phyloP scores from a whole-genome alignment of 2,329 filamentous ascomycete genomes.

The Leptographium radiaticola region DNA sequence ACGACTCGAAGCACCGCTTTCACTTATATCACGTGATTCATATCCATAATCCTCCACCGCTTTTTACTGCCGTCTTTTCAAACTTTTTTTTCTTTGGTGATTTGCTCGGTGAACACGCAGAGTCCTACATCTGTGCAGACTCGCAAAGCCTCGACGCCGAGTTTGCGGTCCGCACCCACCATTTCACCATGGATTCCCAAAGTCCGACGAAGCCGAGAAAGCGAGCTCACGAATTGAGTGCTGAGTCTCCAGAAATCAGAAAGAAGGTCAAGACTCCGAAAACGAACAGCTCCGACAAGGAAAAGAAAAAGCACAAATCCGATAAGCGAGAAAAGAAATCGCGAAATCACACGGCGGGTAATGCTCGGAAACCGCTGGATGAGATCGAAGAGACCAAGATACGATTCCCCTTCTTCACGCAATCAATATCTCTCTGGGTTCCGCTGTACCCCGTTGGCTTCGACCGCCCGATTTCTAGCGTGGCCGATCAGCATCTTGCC shows the following conservation, averaged over 20 bases:
- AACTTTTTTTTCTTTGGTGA: neutral
- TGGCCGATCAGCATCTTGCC: conserved; percentile 61
- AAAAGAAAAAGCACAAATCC: neutral
- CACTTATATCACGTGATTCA: neutral
- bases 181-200: conserved; percentile 5
- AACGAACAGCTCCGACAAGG: neutral
- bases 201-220: neutral
- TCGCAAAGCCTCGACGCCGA: too few species aligned
- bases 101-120: neutral
- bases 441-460: conserved; percentile 61
- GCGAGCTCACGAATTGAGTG: neutral
- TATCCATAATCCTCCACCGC: neutral
- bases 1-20: too few species aligned
- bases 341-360: conserved; percentile 1
- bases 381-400: conserved; percentile 9
- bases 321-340: neutral
- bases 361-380: too few species aligned
- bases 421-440: conserved; percentile 71
- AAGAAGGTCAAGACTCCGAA: conserved; percentile 8
- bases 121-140: neutral
- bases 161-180: too few species aligned
- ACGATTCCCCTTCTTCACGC: conserved; percentile 60
- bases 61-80: conserved; percentile 5
- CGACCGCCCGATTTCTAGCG: conserved; percentile 54
- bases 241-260: neutral